Percentiles rank a stretch among this genome's conserved stretches.
Conservation (phyloP, 2,329 filamentous ascomycete genomes). For the Colletotrichum truncatum region DNA sequence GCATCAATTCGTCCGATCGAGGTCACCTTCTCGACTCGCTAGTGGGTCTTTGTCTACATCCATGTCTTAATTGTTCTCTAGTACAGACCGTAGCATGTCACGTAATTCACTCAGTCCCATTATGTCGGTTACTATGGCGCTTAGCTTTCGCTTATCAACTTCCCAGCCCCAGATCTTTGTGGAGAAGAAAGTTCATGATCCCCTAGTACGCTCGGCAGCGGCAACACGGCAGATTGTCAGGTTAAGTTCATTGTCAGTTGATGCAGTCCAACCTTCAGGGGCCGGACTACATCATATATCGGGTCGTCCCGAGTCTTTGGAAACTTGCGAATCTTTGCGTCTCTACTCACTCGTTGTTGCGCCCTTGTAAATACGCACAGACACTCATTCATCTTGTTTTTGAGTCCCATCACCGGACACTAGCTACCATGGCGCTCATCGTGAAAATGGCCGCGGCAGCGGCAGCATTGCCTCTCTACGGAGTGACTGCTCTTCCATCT, state of each 20-base stretch:
- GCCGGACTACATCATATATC: background rate
- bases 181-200: conserved; percentile 9
- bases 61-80: background rate
- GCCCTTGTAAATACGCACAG: conserved; percentile 14
- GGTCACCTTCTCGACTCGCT: background rate
- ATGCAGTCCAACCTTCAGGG: background rate
- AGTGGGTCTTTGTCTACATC: background rate
- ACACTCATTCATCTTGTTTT: background rate
- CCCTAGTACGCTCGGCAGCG: conserved; percentile 4
- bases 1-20: background rate
- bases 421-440: conserved; percentile 8
- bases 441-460: conserved; percentile 20
- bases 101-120: background rate
- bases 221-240: background rate
- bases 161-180: conserved; percentile 1
- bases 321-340: background rate
- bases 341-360: conserved; percentile 5
- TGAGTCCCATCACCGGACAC: background rate
- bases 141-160: background rate
- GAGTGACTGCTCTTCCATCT: conserved; percentile 19
- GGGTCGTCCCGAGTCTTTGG: conserved; percentile 10
- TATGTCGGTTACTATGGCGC: background rate
- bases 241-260: conserved; percentile 5
- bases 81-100: background rate
- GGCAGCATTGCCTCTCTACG: conserved; percentile 23